Evolutionary conservation across 148 eudicot species (phyloP), one percentile per base, ranked within the genome.

Genomic region (Diospyros kaki): DNA sequence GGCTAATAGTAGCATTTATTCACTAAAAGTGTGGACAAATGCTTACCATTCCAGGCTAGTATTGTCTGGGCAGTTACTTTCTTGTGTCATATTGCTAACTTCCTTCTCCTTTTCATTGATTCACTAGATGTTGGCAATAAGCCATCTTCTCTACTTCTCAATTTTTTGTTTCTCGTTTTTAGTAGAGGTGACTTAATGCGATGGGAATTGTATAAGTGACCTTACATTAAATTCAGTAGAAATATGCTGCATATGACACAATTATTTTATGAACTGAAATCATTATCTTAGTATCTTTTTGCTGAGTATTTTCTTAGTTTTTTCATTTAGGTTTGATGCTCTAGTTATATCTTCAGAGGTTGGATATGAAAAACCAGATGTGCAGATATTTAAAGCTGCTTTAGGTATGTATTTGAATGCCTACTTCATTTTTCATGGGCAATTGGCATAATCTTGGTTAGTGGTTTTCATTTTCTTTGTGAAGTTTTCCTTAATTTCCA

Each of bases 361-460:
- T 78, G 98, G 98, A 56, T 89, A 69, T 74, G 99, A 96, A 82
- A 96, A 96, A 77, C 99, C 99, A 59, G 93, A 91, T 74, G 84
- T 77, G 58, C 76, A 72, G 79, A 93, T 96, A 82, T 96, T 96
- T 75, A 58, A 83, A 81, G 84, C 87, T 74, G 99, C 99, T 72
- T 82, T 96, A 84, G 99, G 98, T 96, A 89, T 42, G 76, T 56
- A 11, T 61, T 66, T 11, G 7, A 68, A 9, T 78, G 55, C 40
- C 8, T 15, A 54, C 17, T 40, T 69, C 48, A 28, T 40, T 62
- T 72, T 72, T 39, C 58, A 45, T 73, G 3, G 50, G 13, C 41
- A 45, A 18, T 12, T 1, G 50, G 41, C 41, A 17, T 2, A 1
- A n/a, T 10, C 4, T 6, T 28, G 28, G 28, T 28, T 28, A 28